Percentiles rank a stretch among this genome's conserved stretches.
phyloP scores from a whole-genome alignment of 495 filamentous ascomycete genomes.

The Tuber calosporum region DNA sequence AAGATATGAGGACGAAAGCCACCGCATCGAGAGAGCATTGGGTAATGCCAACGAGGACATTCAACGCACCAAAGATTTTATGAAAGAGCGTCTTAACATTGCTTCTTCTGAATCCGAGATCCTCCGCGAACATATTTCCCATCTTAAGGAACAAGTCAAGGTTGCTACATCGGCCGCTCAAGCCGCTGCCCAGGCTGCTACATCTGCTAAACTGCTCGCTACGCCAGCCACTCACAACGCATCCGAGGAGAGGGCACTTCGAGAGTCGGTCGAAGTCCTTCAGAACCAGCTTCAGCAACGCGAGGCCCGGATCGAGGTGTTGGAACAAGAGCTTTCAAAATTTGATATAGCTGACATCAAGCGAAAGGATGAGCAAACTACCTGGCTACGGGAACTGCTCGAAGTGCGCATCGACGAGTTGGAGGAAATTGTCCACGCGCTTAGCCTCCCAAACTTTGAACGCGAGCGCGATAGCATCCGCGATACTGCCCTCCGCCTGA shows the following conservation, averaged over 20 bases:
- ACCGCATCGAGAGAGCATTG: slow-evolving; percentile 66
- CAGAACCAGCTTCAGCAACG: slow-evolving; percentile 95
- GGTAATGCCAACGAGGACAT: slow-evolving; percentile 65
- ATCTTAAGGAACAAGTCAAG: slow-evolving; percentile 82
- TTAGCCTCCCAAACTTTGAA: slow-evolving; percentile 68
- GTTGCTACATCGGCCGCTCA: slow-evolving; percentile 83
- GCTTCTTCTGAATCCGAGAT: slow-evolving; percentile 72
- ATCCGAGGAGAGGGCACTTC: slow-evolving; percentile 82
- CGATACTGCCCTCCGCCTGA: slow-evolving; percentile 85
- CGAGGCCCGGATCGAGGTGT: slow-evolving; percentile 76
- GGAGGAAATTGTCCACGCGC: slow-evolving; percentile 76
- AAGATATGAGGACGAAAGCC: slow-evolving; percentile 50
- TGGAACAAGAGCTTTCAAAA: slow-evolving; percentile 62
- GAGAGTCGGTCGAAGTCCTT: slow-evolving; percentile 90
- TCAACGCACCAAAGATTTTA: slow-evolving; percentile 59
- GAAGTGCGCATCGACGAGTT: slow-evolving; percentile 84
- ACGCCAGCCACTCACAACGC: slow-evolving; percentile 47
- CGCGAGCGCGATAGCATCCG: slow-evolving; percentile 56
- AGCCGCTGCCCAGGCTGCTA: slow-evolving; percentile 77
- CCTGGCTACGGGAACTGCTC: slow-evolving; percentile 88
- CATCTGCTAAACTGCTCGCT: slow-evolving; percentile 52
- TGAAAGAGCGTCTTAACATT: slow-evolving; percentile 63
- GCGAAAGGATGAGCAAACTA: slow-evolving; percentile 83
- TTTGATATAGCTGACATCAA: slow-evolving; percentile 60
- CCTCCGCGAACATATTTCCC: slow-evolving; percentile 68